Evolutionary conservation across 257 asterid species (phyloP).

Genomic region (Paulownia fortunei): DNA sequence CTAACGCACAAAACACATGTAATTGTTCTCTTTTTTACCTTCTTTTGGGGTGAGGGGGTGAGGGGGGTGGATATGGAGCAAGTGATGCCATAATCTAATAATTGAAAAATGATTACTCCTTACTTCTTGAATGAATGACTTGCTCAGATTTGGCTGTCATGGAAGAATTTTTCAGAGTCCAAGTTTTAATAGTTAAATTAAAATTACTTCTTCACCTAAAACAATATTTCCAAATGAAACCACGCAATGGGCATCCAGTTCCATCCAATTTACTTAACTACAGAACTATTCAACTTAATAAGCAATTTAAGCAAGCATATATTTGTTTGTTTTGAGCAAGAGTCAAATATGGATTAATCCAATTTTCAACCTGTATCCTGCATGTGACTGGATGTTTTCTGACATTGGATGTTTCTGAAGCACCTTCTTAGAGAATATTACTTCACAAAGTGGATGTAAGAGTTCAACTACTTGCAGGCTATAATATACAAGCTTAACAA

Average conservation of each 20-base stretch:
- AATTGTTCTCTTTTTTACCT: neutral
- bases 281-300: neutral
- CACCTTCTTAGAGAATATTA: neutral
- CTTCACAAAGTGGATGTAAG: neutral
- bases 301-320: neutral
- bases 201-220: neutral
- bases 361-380: neutral
- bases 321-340: neutral
- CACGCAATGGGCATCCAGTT: neutral
- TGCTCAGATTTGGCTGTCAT: neutral
- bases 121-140: neutral
- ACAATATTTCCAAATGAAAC: neutral
- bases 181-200: neutral
- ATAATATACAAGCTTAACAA: neutral
- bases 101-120: neutral
- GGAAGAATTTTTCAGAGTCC: neutral
- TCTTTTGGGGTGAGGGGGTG: neutral
- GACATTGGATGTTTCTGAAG: neutral
- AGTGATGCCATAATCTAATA: neutral
- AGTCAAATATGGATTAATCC: neutral
- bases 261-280: neutral
- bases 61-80: constrained; percentile 10
- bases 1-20: neutral
- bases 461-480: neutral
- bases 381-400: constrained; percentile 1